Evolutionary conservation across 139 green algal genomes (phyloP).

Genomic region (Coelastrella sp.): DNA sequence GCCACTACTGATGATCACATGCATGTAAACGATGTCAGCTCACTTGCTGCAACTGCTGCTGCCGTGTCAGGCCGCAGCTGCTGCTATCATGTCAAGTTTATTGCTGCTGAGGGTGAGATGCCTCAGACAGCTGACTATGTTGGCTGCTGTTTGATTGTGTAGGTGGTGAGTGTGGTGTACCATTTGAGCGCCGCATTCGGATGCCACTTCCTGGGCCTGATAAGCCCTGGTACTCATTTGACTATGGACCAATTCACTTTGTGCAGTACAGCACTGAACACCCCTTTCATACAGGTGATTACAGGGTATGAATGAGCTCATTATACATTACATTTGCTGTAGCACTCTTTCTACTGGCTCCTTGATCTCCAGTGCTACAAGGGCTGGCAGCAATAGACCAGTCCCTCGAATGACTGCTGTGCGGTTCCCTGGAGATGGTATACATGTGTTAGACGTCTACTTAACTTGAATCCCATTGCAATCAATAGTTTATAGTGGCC

Average conservation of each 20-base stretch:
- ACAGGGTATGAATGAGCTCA: too few species aligned
- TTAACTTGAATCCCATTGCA: too few species aligned
- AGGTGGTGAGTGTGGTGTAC: constrained; percentile 80
- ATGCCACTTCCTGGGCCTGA: constrained; percentile 62
- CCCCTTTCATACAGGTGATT: constrained; percentile 61
- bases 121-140: constrained; percentile 54
- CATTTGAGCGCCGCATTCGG: constrained; percentile 62
- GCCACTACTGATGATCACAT: neutral
- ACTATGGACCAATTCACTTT: constrained; percentile 87
- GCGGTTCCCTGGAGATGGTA: too few species aligned
- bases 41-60: neutral
- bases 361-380: too few species aligned
- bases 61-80: too few species aligned
- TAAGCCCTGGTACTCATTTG: constrained; percentile 77
- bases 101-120: neutral
- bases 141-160: neutral
- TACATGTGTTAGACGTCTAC: too few species aligned
- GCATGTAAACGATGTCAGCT: neutral
- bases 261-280: constrained; percentile 83
- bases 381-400: too few species aligned
- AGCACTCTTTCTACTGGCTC: too few species aligned
- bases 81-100: neutral
- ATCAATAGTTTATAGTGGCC: too few species aligned
- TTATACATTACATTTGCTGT: too few species aligned
- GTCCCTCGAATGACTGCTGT: too few species aligned